Percentiles rank a stretch among this genome's conserved stretches.
These are phyloP conservation scores for Hericium rajendrae DNA, from an alignment of 768 basidiomycete species.

Conservation along the genomic window DNA sequence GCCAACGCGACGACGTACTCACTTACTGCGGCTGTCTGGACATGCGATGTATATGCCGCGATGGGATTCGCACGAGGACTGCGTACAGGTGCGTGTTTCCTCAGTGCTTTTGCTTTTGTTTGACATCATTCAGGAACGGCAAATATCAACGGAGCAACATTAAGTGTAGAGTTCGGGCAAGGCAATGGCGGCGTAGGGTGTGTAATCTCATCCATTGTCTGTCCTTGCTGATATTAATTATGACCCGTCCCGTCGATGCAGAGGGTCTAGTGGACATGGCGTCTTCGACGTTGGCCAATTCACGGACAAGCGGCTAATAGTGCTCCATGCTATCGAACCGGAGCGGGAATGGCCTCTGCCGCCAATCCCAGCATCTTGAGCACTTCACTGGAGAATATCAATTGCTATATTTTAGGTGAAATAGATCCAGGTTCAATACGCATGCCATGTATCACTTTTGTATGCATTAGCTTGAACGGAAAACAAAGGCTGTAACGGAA, in stretches of 20 bases:
- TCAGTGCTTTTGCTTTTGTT: not conserved
- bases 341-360: too few relatives aligned
- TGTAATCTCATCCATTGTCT: not conserved
- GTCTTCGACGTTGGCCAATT: slow-evolving; percentile 44
- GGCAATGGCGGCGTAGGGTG: not conserved
- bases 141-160: not conserved
- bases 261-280: slow-evolving; percentile 35
- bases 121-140: not conserved
- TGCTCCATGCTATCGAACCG: slow-evolving; percentile 27
- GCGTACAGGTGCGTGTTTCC: slow-evolving; percentile 26
- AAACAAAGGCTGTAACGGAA: too few relatives aligned
- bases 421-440: too few relatives aligned
- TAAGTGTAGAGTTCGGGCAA: not conserved
- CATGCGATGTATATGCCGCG: slow-evolving; percentile 34
- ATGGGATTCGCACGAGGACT: slow-evolving; percentile 38
- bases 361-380: too few relatives aligned
- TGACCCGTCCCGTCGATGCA: not conserved
- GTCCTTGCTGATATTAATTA: not conserved
- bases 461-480: too few relatives aligned
- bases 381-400: too few relatives aligned
- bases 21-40: slow-evolving; percentile 44
- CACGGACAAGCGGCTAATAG: slow-evolving; percentile 35
- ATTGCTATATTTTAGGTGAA: too few relatives aligned
- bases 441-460: too few relatives aligned
- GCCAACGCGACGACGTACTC: slow-evolving; percentile 48